Evolutionary conservation across 805 yeast genomes (phyloP).

Genomic region (Schizosaccharomyces lindneri): DNA sequence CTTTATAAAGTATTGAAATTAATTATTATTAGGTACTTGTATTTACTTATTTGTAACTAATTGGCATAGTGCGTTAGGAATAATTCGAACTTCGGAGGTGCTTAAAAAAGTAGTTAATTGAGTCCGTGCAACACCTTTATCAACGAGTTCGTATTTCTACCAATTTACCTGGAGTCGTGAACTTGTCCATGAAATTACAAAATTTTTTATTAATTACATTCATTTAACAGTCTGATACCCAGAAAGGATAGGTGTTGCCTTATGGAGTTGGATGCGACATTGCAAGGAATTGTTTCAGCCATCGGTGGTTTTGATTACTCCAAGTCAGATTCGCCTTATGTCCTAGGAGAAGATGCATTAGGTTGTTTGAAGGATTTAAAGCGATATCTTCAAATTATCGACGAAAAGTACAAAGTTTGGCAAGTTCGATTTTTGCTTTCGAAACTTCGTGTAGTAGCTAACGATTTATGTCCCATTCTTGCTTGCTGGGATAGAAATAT

Average conservation of each 20-base stretch:
- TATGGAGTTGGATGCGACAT: constrained; percentile 25
- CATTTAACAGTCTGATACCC: too few relatives aligned
- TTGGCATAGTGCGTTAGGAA: too few relatives aligned
- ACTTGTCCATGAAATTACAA: too few relatives aligned
- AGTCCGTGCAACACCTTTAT: too few relatives aligned
- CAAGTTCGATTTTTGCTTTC: constrained; percentile 77
- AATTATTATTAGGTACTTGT: too few relatives aligned
- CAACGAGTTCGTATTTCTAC: too few relatives aligned
- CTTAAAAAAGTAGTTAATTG: too few relatives aligned
- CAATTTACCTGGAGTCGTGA: too few relatives aligned
- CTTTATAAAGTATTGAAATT: too few relatives aligned
- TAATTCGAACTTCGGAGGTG: too few relatives aligned
- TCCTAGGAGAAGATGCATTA: constrained; percentile 64
- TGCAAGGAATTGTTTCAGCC: constrained; percentile 62
- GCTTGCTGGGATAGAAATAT: constrained; percentile 36
- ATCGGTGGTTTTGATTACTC: constrained; percentile 71
- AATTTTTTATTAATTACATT: too few relatives aligned
- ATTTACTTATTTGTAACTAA: too few relatives aligned
- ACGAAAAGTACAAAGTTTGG: constrained; percentile 41
- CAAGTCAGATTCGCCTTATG: constrained; percentile 28
- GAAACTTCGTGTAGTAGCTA: constrained; percentile 44
- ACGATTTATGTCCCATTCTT: constrained; percentile 52
- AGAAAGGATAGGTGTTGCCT: neutral
- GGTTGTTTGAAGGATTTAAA: constrained; percentile 73
- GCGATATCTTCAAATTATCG: constrained; percentile 67